Conservation (phyloP, 352 stramenopile genomes). For the Phytophthora fragariaefolia region DNA sequence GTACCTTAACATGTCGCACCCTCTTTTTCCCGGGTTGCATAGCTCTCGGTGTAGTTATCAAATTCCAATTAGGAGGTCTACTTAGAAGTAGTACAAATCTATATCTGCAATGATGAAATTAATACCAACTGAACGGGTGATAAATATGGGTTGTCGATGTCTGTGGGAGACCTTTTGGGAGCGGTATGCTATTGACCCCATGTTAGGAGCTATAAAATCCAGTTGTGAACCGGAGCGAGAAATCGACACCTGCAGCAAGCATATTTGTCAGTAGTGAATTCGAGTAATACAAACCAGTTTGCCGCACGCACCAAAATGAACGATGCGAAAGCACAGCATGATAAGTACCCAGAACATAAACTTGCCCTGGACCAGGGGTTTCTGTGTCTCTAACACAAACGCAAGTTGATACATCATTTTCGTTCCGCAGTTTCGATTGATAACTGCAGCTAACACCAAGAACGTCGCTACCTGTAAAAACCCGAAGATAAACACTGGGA, state of each 20-base stretch:
- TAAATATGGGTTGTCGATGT: too few species aligned
- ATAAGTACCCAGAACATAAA: conserved; percentile 20
- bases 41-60: too few species aligned
- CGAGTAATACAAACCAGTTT: background rate
- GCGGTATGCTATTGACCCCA: background rate
- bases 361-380: conserved; percentile 30
- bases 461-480: conserved; percentile 34
- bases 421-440: conserved; percentile 33
- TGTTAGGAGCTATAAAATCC: background rate
- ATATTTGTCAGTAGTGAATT: background rate
- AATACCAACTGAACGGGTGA: too few species aligned
- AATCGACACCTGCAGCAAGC: conserved; percentile 16
- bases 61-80: too few species aligned
- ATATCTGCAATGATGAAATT: too few species aligned
- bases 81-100: too few species aligned
- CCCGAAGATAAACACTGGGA: conserved; percentile 31
- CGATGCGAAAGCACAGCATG: conserved; percentile 20
- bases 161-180: too few species aligned
- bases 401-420: conserved; percentile 34
- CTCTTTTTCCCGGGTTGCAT: too few species aligned
- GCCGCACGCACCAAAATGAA: conserved; percentile 16
- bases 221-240: conserved; percentile 14
- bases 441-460: conserved; percentile 19
- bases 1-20: too few species aligned
- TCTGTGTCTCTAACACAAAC: conserved; percentile 45